phyloP scores from a whole-genome alignment of 176 grass and related monocot species.

The Dactylis glomerata region DNA sequence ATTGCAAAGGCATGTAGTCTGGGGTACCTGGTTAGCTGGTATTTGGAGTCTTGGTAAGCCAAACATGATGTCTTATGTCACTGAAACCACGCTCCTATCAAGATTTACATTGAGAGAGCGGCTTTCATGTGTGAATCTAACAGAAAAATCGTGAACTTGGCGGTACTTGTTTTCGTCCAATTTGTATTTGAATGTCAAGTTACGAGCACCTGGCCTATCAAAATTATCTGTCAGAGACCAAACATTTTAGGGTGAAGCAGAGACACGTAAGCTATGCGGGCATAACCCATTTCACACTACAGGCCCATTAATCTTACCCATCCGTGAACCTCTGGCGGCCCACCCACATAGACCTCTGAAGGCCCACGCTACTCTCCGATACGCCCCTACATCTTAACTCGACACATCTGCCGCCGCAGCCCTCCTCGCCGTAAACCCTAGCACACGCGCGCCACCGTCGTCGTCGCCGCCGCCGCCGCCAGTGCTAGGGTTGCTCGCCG shows the following conservation, averaged over 20 bases:
- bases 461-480: constrained; percentile 16
- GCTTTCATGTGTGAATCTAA: neutral
- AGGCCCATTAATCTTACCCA: neutral
- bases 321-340: neutral
- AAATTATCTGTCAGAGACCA: neutral
- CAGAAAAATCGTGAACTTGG: neutral
- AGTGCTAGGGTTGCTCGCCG: constrained; percentile 16
- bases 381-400: constrained; percentile 20
- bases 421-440: constrained; percentile 51
- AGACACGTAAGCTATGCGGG: neutral
- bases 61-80: neutral
- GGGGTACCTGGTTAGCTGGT: neutral
- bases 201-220: neutral
- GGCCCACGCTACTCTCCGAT: neutral
- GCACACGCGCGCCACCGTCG: constrained; percentile 32
- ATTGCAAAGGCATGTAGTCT: neutral
- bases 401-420: neutral
- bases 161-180: neutral
- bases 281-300: too few relatives aligned
- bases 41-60: neutral
- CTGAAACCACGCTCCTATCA: neutral
- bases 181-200: neutral
- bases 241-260: neutral
- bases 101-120: neutral
- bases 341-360: too few relatives aligned